Evolutionary conservation across 2,329 filamentous ascomycete genomes (phyloP).

Genomic region (Colletotrichum sp.): DNA sequence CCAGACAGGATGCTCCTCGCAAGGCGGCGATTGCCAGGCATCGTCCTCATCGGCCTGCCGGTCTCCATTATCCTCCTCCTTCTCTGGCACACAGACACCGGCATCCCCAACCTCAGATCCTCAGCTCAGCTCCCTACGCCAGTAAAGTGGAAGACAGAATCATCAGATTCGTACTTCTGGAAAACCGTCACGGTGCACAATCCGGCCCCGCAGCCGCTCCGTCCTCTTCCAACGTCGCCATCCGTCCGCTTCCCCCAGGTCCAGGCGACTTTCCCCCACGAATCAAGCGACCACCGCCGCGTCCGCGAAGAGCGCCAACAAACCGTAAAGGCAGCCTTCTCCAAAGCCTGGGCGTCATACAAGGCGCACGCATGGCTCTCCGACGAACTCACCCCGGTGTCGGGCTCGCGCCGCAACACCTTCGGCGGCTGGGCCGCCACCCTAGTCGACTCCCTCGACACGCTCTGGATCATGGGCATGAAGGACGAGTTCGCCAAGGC

Average conservation of each 20-base stretch:
- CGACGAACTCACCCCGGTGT: constrained; percentile 57
- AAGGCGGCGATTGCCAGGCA: background rate
- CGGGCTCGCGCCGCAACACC: constrained; percentile 47
- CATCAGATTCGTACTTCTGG: constrained; percentile 19
- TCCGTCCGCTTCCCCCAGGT: constrained; percentile 35
- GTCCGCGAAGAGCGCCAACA: constrained; percentile 32
- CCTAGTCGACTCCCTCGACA: constrained; percentile 65
- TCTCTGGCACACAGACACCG: background rate
- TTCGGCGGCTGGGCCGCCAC: constrained; percentile 65
- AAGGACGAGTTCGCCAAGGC: constrained; percentile 61
- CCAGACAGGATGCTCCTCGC: background rate
- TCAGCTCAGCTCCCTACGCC: background rate
- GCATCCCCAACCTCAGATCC: background rate
- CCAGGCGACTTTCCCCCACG: constrained; percentile 32
- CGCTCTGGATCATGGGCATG: constrained; percentile 67
- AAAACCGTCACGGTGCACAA: constrained; percentile 22
- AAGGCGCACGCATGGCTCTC: constrained; percentile 55
- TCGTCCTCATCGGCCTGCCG: background rate
- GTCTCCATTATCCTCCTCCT: constrained; percentile 3
- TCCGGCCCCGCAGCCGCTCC: constrained; percentile 26
- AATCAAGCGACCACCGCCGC: constrained; percentile 24
- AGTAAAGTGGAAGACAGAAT: background rate
- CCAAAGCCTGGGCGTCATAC: constrained; percentile 55
- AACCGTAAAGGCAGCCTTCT: constrained; percentile 46
- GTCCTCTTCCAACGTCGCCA: constrained; percentile 31